These are phyloP conservation scores for Botrytis fabae DNA, from an alignment of 2,329 filamentous ascomycete species.

Conservation along the genomic window DNA sequence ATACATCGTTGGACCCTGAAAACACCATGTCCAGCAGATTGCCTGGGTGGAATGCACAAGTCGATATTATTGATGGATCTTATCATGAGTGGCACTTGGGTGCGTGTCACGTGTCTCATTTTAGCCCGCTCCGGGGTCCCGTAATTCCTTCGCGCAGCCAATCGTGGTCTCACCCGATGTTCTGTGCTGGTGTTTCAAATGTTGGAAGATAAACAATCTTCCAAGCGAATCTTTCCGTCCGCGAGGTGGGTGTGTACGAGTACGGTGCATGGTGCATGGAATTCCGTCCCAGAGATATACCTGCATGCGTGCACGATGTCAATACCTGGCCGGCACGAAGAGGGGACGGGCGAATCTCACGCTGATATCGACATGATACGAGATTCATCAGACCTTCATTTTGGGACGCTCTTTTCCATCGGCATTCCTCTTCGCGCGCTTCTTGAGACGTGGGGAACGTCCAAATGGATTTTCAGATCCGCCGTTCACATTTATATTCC, in stretches of 20 bases:
- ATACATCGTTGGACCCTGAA: too few species aligned
- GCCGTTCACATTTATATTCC: constrained; percentile 1
- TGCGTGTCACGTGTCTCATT: not conserved
- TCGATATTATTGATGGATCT: not conserved
- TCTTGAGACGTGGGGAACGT: constrained; percentile 16
- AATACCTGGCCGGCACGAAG: not conserved
- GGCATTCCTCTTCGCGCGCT: not conserved
- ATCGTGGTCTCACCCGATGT: constrained; percentile 16
- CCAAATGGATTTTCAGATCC: not conserved
- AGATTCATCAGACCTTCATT: not conserved
- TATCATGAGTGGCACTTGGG: not conserved
- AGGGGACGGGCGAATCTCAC: not conserved
- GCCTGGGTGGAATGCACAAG: too few species aligned
- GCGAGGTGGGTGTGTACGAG: not conserved
- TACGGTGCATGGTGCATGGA: not conserved
- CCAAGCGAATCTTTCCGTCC: constrained; percentile 5
- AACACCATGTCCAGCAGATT: too few species aligned
- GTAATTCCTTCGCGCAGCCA: not conserved
- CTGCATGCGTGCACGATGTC: too few species aligned
- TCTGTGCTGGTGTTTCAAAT: constrained; percentile 13
- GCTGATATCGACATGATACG: not conserved
- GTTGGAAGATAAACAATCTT: constrained; percentile 3
- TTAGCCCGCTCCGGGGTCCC: not conserved
- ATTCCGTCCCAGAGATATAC: not conserved
- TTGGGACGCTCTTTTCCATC: not conserved